These are phyloP conservation scores for Saccharomycopsis crataegensis DNA, from an alignment of 1,139 yeast species.

Conservation along the genomic window DNA sequence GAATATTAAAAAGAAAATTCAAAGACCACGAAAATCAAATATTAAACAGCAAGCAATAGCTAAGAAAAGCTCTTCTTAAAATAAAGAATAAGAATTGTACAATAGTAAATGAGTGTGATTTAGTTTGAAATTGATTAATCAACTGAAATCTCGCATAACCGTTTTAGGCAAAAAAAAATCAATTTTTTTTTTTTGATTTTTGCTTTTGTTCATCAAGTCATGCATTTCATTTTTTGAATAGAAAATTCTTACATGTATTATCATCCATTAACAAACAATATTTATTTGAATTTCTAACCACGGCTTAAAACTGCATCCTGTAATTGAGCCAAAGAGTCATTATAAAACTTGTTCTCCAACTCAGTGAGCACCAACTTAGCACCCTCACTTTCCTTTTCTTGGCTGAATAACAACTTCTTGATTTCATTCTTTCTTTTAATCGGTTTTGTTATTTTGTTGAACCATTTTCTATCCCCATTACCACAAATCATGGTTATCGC, in stretches of 20 bases:
- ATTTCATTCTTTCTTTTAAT: slow-evolving; percentile 21
- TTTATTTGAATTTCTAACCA: no score
- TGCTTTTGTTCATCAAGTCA: background rate
- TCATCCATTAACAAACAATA: no score
- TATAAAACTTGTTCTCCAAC: slow-evolving; percentile 33
- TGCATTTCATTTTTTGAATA: background rate
- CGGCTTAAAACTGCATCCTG: slow-evolving; percentile 34
- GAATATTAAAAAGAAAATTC: background rate
- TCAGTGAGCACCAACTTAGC: slow-evolving; percentile 26
- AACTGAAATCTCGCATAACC: background rate
- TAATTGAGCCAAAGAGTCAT: slow-evolving; percentile 35
- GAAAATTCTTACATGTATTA: no score
- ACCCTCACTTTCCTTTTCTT: slow-evolving; percentile 12
- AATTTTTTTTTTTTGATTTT: background rate
- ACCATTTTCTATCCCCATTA: slow-evolving; percentile 68
- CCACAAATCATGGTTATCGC: slow-evolving; percentile 70
- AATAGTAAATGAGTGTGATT: no score
- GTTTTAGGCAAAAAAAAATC: background rate
- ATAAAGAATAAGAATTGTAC: no score
- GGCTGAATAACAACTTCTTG: slow-evolving; percentile 9
- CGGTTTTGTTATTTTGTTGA: slow-evolving; percentile 40
- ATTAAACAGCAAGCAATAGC: background rate
- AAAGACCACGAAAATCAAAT: background rate
- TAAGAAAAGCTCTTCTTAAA: background rate
- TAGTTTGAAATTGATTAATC: no score